A percentile compares a stretch with the other conserved stretches of the same genome.
Conservation (phyloP, 2,329 filamentous ascomycete species). For the Neofusicoccum sp. region DNA sequence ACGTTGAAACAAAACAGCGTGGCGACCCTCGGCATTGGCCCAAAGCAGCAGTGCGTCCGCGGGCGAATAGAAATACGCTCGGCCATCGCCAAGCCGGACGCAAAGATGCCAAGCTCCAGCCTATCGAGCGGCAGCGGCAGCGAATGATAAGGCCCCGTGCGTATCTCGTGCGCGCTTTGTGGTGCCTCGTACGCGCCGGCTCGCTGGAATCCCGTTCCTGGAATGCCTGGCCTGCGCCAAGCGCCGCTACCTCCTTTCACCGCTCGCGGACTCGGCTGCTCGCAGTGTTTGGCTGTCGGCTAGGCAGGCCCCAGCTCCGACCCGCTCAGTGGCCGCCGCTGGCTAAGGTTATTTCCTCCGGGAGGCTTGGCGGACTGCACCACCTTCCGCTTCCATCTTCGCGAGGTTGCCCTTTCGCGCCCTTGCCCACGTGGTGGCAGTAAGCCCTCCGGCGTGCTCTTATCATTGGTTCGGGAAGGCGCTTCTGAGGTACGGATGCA, state of each 20-base stretch:
- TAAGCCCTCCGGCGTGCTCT: slow-evolving; percentile 4
- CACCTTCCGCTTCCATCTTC: slow-evolving; percentile 19
- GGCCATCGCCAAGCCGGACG: slow-evolving; percentile 2
- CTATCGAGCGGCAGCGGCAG: slow-evolving; percentile 3
- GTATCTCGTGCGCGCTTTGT: slow-evolving; percentile 5
- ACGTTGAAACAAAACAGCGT: neutral
- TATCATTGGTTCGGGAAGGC: neutral
- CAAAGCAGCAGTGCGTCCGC: neutral
- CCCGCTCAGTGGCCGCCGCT: slow-evolving; percentile 6
- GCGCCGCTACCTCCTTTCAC: neutral
- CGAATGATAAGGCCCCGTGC: slow-evolving; percentile 16
- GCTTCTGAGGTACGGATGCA: neutral
- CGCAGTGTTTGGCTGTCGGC: neutral
- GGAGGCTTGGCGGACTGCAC: slow-evolving; percentile 5
- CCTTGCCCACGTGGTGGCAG: slow-evolving; percentile 1
- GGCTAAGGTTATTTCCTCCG: slow-evolving; percentile 10
- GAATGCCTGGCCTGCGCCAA: neutral
- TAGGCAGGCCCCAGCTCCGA: neutral
- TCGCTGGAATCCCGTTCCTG: neutral
- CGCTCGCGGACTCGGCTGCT: neutral
- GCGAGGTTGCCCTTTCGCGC: neutral
- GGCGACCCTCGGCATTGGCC: slow-evolving; percentile 1
- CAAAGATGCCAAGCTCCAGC: slow-evolving; percentile 1
- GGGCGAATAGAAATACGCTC: slow-evolving; percentile 3
- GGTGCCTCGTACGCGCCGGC: neutral